Evolutionary conservation across 257 asterid species (phyloP), one percentile per base, ranked within the genome.

Genomic region (Knoxia roxburghii): DNA sequence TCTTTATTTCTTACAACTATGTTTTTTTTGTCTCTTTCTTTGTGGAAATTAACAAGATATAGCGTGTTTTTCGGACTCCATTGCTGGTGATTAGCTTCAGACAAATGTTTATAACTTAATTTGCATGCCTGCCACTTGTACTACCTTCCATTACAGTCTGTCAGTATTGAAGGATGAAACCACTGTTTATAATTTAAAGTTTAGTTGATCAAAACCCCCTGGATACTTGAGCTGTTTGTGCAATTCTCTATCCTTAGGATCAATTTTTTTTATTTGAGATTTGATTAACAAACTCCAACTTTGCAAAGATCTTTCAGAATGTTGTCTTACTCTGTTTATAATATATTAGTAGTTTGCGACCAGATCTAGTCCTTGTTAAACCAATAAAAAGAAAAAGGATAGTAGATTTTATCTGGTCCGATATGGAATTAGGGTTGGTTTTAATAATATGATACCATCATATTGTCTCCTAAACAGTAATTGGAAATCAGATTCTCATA

Each of bases 201-300:
- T 83, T 87, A 67, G 84, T 80, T 24, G 86, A 71, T 3, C 8
- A 94, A 78, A 74, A 85, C 90, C 96, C 90, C 95, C 87, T 4
- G 82, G 72, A 23, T 84, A 87, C 79, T 85, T 87, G 13, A 85
- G 89, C 61, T 87, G 77, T 74, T 88, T 95, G 65, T 85, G 86
- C 0, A 88, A 84, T 53, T 51, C 75, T 68, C 82, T 80, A 51
- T 73, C 74, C 78, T 61, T 72, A 40, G 56, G 76, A 70, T 80
- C 82, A 0, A 90, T 85, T 9, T 77, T 78, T 61, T 88, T 87
- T n/a, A 5, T 83, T 88, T 65, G 84, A 85, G 45, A 95, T 89
- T 80, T 85, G 73, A 69, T 67, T 11, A 7, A 88, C 73, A 68
- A 83, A 76, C 41, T 2, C 78, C 92, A 26, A 86, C 80, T 76